Conservation (phyloP, 2,329 filamentous ascomycete species). For the Phyllosticta citribraziliensis region DNA sequence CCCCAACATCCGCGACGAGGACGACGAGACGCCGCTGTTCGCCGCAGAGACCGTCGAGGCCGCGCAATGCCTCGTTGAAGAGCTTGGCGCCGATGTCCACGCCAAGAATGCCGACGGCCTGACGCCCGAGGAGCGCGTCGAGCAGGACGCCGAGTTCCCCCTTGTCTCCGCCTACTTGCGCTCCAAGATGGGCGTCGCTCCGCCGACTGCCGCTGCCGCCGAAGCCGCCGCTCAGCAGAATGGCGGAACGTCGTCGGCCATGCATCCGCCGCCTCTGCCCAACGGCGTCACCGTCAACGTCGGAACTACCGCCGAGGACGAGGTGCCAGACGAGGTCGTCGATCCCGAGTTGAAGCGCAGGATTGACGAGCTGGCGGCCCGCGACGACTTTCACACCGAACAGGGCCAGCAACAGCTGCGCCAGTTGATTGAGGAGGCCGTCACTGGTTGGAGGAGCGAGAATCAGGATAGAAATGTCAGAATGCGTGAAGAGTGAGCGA, state of each 20-base stretch:
- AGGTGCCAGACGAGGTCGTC: slow-evolving; percentile 39
- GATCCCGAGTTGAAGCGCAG: slow-evolving; percentile 76
- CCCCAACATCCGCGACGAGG: slow-evolving; percentile 76
- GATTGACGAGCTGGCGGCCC: slow-evolving; percentile 79
- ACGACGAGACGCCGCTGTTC: slow-evolving; percentile 89
- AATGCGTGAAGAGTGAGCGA: slow-evolving; percentile 7
- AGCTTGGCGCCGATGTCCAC: slow-evolving; percentile 60
- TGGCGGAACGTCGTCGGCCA: slow-evolving; percentile 18
- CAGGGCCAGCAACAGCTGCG: slow-evolving; percentile 72
- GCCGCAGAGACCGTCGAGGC: slow-evolving; percentile 75
- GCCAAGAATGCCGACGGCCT: slow-evolving; percentile 63
- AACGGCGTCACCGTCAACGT: slow-evolving; percentile 69
- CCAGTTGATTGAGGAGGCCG: slow-evolving; percentile 68
- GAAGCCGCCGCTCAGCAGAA: slow-evolving; percentile 15
- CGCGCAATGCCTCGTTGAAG: slow-evolving; percentile 70
- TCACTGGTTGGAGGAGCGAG: slow-evolving; percentile 50
- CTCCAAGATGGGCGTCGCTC: slow-evolving; percentile 18
- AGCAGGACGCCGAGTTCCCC: slow-evolving; percentile 66
- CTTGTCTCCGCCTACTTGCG: slow-evolving; percentile 63
- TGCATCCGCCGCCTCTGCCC: slow-evolving; percentile 53
- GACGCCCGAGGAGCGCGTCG: slow-evolving; percentile 73
- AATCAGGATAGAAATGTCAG: slow-evolving; percentile 6
- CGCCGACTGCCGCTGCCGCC: slow-evolving; percentile 14
- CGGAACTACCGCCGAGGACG: slow-evolving; percentile 56
- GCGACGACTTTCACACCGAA: slow-evolving; percentile 73